phyloP scores from a whole-genome alignment of 1,284 basidiomycete genomes.

The Ceratobasidium sp. region DNA sequence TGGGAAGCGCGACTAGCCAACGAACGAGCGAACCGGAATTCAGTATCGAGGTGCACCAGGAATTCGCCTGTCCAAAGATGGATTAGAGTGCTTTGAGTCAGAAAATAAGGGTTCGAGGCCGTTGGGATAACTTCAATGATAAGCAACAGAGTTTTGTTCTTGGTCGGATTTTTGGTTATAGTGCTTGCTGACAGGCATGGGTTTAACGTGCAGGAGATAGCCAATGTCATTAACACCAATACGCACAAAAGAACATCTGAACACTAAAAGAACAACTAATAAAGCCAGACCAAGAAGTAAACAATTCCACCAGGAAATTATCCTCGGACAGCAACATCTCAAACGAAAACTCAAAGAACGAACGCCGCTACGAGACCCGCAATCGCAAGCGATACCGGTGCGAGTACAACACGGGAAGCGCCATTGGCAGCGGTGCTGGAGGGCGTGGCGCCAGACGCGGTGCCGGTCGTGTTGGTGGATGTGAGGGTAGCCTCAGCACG shows the following conservation, averaged over 20 bases:
- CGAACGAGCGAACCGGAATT: no score
- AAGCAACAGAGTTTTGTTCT: no score
- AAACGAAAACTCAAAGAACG: conserved; percentile 18
- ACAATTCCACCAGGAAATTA: conserved; percentile 32
- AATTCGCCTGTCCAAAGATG: no score
- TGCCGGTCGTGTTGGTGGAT: conserved; percentile 52
- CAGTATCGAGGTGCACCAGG: no score
- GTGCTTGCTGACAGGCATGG: no score
- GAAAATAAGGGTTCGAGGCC: no score
- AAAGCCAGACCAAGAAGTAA: conserved; percentile 22
- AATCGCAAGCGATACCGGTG: conserved; percentile 18
- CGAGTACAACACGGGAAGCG: conserved; percentile 40
- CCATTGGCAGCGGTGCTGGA: conserved; percentile 50
- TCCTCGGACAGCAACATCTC: background rate
- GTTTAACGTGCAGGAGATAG: conserved; percentile 27
- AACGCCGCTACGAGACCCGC: conserved; percentile 11
- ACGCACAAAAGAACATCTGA: conserved; percentile 2
- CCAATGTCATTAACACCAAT: conserved; percentile 39
- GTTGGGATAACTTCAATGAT: no score
- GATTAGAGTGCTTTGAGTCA: no score
- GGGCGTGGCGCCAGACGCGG: conserved; percentile 49
- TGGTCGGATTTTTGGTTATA: no score
- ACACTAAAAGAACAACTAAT: conserved; percentile 8
- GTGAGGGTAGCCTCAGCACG: conserved; percentile 55
- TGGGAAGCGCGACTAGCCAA: no score